Base-by-base conservation (phyloP, 257 asterid genomes). In the Fraxinus cuspidata region DNA sequence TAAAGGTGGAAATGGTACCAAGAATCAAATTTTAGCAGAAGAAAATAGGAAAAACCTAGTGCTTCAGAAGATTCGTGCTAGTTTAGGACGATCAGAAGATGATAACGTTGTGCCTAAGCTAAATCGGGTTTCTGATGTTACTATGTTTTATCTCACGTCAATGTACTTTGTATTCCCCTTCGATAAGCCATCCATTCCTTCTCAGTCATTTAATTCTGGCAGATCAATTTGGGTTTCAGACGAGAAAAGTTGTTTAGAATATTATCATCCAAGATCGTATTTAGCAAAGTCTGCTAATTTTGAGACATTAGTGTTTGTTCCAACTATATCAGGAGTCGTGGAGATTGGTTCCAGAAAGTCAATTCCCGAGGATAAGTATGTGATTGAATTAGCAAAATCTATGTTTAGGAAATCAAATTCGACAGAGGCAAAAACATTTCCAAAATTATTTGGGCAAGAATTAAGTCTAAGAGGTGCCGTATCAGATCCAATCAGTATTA, bases 151-250 rank as follows among this genome's bases (percentile, higher is more conserved):
- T 82, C 92, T 93, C 42, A 78, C 98, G 1, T 95, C 99, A 2
- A 93, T 90, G 97, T 95, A 86, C 79, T 93, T 86, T 40, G 89
- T 84, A 0, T 95, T 93, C 88, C 99, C 99, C 8, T 93, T 95
- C 38, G 99, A 93, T 49, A 90, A 90, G 85, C 97, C 99, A 56
- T 95, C 99, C 0, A 81, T 84, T 77, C 98, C 98, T 76, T 95
- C 99, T 2, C 98, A 93, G 81, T 90, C 96, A 0, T 95, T 93
- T 85, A 93, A 91, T 77, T 93, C 97, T 2, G 91, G 90, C 35
- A 79, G 98, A 78, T 76, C 88, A 7, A 90, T 95, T 53, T 95
- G 99, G 99, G 89, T 81, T 78, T 90, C 96, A 19, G 92, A 87
- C 72, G 12, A 49, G 13, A 88, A 87, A 21, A 83, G 88, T 73